Evolutionary conservation across 495 filamentous ascomycete genomes (phyloP).

Genomic region (Hamigera avellanea): DNA sequence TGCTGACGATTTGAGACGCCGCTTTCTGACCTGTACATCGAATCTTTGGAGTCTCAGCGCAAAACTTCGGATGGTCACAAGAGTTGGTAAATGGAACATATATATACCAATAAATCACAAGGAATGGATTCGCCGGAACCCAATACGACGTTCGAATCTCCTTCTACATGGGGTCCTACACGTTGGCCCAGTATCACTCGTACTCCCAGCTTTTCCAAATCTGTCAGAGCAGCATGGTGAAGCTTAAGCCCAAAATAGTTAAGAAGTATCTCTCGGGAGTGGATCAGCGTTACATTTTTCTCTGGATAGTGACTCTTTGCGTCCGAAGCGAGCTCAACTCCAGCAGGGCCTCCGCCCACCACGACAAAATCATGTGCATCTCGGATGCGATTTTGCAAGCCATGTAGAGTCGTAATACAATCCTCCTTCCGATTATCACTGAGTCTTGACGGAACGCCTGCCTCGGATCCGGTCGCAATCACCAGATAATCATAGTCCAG

Average conservation of each 20-base stretch:
- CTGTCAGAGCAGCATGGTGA: slow-evolving; percentile 19
- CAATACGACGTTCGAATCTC: slow-evolving; percentile 5
- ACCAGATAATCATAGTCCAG: slow-evolving; percentile 24
- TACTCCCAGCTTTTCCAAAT: slow-evolving; percentile 29
- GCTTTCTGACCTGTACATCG: slow-evolving; percentile 14
- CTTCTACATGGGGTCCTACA: slow-evolving; percentile 1
- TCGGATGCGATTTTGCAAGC: slow-evolving; percentile 10
- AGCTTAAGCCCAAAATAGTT: slow-evolving; percentile 29
- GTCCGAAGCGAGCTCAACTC: slow-evolving; percentile 41
- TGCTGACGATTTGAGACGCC: slow-evolving; percentile 6
- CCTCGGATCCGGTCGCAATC: slow-evolving; percentile 20
- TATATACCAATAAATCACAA: slow-evolving; percentile 12
- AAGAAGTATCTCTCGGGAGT: slow-evolving; percentile 38
- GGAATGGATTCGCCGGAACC: slow-evolving; percentile 2
- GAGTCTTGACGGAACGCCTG: slow-evolving; percentile 8
- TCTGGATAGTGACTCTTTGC: slow-evolving; percentile 38
- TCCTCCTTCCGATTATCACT: slow-evolving; percentile 2
- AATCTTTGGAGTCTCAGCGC: slow-evolving; percentile 5
- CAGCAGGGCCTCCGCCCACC: slow-evolving; percentile 42
- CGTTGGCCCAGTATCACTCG: slow-evolving; percentile 29
- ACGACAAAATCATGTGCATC: slow-evolving; percentile 29
- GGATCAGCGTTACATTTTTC: slow-evolving; percentile 40
- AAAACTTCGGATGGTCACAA: too few relatives aligned
- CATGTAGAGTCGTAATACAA: slow-evolving; percentile 10
- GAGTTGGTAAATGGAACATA: background rate